Evolutionary conservation across 495 filamentous ascomycete genomes (phyloP).

Genomic region (Diplogelasinospora grovesii): DNA sequence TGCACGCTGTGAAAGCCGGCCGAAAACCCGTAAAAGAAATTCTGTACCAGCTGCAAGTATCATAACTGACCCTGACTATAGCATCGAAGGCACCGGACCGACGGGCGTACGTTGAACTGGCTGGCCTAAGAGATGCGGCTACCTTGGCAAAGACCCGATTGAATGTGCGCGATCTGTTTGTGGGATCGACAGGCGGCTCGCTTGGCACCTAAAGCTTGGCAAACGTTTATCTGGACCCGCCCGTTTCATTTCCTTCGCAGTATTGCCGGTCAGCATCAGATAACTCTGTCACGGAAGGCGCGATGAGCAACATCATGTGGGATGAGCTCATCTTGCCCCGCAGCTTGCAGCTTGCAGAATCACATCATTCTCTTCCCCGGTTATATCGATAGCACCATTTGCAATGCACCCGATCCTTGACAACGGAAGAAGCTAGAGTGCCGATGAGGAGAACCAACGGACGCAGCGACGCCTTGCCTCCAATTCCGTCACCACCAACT

Average conservation of each 20-base stretch:
- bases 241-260: neutral
- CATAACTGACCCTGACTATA: conserved; percentile 5
- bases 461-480: no score
- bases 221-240: neutral
- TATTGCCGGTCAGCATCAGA: no score
- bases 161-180: neutral
- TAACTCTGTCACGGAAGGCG: no score
- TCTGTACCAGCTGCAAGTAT: neutral
- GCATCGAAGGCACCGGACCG: neutral
- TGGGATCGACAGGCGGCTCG: conserved; percentile 3
- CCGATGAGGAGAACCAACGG: no score
- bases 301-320: no score
- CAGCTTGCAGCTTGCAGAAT: neutral
- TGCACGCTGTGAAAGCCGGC: neutral
- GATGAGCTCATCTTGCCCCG: no score
- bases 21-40: conserved; percentile 1
- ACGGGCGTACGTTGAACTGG: neutral
- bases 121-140: conserved; percentile 9
- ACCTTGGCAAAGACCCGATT: conserved; percentile 11
- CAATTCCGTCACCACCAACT: no score
- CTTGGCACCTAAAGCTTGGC: conserved; percentile 4
- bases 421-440: neutral
- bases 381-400: neutral
- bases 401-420: neutral
- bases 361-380: neutral